Conservation (phyloP, 441 rosid species). For the Populus trichocarpa region DNA sequence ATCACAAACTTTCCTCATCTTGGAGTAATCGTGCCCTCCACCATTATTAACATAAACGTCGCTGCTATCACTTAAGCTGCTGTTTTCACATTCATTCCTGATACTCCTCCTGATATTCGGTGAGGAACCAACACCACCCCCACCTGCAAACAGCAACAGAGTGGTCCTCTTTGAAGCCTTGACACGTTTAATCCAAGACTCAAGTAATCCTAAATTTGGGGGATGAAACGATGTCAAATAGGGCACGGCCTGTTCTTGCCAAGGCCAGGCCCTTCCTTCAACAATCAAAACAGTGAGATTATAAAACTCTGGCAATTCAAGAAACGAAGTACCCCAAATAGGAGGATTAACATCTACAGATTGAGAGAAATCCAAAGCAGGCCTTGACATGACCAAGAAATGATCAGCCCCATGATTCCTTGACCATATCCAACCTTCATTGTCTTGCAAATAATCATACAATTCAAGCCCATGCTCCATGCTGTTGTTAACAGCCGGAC, state of each 20-base stretch:
- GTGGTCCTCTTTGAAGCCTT: constrained; percentile 51
- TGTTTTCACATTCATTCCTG: constrained; percentile 56
- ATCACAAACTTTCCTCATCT: constrained; percentile 43
- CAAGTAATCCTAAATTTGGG: constrained; percentile 45
- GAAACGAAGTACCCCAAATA: constrained; percentile 86
- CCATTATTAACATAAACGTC: neutral
- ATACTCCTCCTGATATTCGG: constrained; percentile 81
- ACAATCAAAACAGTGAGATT: constrained; percentile 69
- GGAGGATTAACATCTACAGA: constrained; percentile 63
- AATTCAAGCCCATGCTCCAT: constrained; percentile 65
- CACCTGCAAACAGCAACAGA: constrained; percentile 79
- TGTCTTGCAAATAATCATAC: constrained; percentile 37
- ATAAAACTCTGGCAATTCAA: constrained; percentile 66
- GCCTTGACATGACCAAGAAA: constrained; percentile 82
- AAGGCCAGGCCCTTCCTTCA: constrained; percentile 71
- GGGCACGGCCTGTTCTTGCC: constrained; percentile 93
- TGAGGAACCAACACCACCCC: constrained; percentile 56
- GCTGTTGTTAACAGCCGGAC: constrained; percentile 67
- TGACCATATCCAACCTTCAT: constrained; percentile 56
- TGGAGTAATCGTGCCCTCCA: constrained; percentile 15
- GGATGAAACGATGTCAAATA: constrained; percentile 92
- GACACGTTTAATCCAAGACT: constrained; percentile 69
- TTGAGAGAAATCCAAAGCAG: constrained; percentile 97
- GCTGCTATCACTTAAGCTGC: constrained; percentile 11
- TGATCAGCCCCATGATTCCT: constrained; percentile 60